Base-by-base conservation (phyloP, 1,284 basidiomycete species). In the Anthracocystis panici-leucophaei region DNA sequence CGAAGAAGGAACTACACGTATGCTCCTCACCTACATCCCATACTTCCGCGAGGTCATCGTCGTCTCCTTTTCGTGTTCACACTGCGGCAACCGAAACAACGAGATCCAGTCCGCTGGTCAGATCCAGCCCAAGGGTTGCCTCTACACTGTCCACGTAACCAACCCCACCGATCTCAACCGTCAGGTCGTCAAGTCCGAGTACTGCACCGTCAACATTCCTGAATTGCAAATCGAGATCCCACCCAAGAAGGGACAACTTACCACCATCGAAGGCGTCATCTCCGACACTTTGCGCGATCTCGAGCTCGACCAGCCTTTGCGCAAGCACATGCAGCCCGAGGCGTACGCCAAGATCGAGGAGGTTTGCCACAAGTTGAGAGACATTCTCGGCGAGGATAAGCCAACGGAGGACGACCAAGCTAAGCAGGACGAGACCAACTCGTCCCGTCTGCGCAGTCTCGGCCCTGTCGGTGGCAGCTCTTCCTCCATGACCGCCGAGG, bases 11-110 rank as follows among this genome's bases (percentile, higher is more conserved):
- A 88, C 88, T n/a, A 99, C 97, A 0, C 89, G 95, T 52, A 87
- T 99, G 83, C 90, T 99, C 75, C 88, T 99, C 61, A 99, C 96
- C 2, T 91, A 92, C 20, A 99, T 99, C 65, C 97, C 97, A 0
- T 99, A 92, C 88, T 99, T 99, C 88, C 89, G 91, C 63, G 93
- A 99, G 86, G 92, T 99, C 61, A 93, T 99, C 79, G 90, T 99
- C 65, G 94, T 95, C 90, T 95, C 93, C 46, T 99, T 99, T 88
- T 89, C 90, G 65, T 99, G 97, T 85, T 93, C 96, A 59, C 91
- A 95, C 85, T 99, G 97, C 81, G 95, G 94, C 21, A 87, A 89
- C 79, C 86, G 89, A 45, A 98, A 99, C 87, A 99, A 95, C 83
- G 96, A 99, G 86, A 92, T 97, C 52, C 95, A 98, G 83, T 91